Conservation (phyloP, 352 stramenopile species). For the Phytophthora melonis region DNA sequence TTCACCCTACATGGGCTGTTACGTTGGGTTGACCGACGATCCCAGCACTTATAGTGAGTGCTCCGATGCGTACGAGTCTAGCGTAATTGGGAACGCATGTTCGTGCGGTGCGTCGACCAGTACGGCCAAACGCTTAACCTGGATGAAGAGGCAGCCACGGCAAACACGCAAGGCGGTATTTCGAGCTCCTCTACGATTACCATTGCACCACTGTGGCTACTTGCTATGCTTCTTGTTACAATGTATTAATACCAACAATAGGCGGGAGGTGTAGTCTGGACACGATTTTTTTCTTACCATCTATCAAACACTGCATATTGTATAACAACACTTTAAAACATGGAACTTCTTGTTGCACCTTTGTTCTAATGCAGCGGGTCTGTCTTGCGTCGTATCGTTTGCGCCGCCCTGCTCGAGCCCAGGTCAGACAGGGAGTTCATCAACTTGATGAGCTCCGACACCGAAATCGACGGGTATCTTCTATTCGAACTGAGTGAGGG, state of each 20-base stretch:
- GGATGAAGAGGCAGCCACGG: background rate
- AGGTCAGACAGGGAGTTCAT: constrained; percentile 13
- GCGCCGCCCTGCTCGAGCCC: background rate
- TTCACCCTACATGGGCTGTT: constrained; percentile 8
- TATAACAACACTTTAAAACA: too few relatives aligned
- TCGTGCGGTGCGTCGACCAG: constrained; percentile 10
- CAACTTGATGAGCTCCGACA: constrained; percentile 11
- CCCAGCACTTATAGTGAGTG: constrained; percentile 1
- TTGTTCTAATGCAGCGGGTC: constrained; percentile 13
- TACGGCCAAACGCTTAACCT: background rate
- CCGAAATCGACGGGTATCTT: constrained; percentile 25
- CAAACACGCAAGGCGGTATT: background rate
- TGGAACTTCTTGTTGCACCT: background rate
- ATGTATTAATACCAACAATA: background rate
- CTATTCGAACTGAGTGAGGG: background rate
- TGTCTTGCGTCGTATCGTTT: constrained; percentile 10
- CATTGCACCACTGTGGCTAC: background rate
- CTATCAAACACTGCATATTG: too few relatives aligned
- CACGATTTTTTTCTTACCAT: background rate
- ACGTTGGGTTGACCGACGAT: background rate
- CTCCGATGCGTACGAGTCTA: background rate
- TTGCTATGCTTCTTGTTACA: background rate
- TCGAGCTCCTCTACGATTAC: background rate
- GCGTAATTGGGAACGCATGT: constrained; percentile 1
- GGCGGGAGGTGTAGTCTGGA: background rate